Evolutionary conservation across 805 yeast species (phyloP).

Genomic region (Kodamaea leandrae): DNA sequence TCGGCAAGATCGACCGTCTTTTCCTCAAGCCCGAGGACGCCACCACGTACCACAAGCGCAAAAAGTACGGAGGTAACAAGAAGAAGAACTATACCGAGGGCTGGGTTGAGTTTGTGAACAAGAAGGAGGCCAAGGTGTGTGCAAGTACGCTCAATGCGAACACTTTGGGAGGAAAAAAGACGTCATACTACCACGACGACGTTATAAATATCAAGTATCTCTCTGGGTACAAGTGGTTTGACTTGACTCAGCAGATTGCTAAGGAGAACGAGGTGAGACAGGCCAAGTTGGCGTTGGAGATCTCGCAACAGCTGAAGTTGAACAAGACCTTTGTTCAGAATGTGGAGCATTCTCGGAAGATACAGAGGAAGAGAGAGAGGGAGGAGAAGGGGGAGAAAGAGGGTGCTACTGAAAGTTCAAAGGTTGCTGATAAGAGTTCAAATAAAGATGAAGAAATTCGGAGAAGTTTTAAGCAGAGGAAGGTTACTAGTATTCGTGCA

Average conservation of each 20-base stretch:
- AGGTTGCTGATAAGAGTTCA: neutral
- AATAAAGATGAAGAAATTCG: slow-evolving; percentile 38
- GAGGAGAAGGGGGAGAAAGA: slow-evolving; percentile 18
- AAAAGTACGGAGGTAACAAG: slow-evolving; percentile 88
- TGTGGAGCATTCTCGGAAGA: slow-evolving; percentile 83
- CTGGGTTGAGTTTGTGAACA: slow-evolving; percentile 89
- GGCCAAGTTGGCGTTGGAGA: slow-evolving; percentile 81
- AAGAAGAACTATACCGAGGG: slow-evolving; percentile 88
- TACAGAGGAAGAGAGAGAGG: slow-evolving; percentile 57
- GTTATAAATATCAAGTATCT: slow-evolving; percentile 86
- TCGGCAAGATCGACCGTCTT: slow-evolving; percentile 85
- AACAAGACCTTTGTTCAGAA: slow-evolving; percentile 80
- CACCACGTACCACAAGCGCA: slow-evolving; percentile 58
- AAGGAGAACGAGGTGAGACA: slow-evolving; percentile 86
- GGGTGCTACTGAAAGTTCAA: no score
- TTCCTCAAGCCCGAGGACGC: slow-evolving; percentile 85
- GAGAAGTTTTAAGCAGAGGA: slow-evolving; percentile 69
- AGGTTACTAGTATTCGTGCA: slow-evolving; percentile 64
- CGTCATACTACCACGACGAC: slow-evolving; percentile 90
- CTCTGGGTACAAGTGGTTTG: slow-evolving; percentile 92
- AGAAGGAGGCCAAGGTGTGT: slow-evolving; percentile 84
- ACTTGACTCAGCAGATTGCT: slow-evolving; percentile 89
- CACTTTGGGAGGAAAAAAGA: slow-evolving; percentile 87
- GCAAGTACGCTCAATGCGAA: slow-evolving; percentile 86
- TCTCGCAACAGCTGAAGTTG: slow-evolving; percentile 82